Base-by-base conservation (phyloP, 2,329 filamentous ascomycete genomes). In the Fusarium zealandicum region DNA sequence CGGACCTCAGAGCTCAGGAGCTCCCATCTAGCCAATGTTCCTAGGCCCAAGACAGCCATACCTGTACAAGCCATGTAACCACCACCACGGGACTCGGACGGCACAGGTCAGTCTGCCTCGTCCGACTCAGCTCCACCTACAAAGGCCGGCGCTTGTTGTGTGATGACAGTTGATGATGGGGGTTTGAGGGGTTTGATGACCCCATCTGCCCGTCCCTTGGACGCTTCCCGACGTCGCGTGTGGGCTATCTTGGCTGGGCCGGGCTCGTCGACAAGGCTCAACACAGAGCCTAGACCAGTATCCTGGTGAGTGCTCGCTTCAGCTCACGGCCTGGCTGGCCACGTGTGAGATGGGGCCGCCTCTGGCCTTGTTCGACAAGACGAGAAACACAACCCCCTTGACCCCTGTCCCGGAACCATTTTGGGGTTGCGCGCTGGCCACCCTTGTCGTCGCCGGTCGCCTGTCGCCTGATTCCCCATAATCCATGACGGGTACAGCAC, bases 341-440 rank as follows among this genome's bases (percentile, higher is more conserved):
- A 67, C 64, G 64, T 67, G 64, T 67, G 53, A 53, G 36, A 67
- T 60, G 62, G 64, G 56, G 59, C 64, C 61, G 48, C 45, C 54
- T 58, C 49, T 64, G 62, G 54, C 45, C 59, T 52, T 64, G 53
- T 49, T 61, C 44, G 61, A 54, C 57, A 49, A 61, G 47, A 57
- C 56, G 54, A 65, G 62, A 65, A 57, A 62, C 54, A 49, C 33
- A 38, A 45, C 48, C 51, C 59, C 64, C 51, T 46, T 55, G 41
- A 53, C 39, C 54, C 54, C 54, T 28, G 17, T 37, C 45, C 33
- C 47, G 55, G 38, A 51, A 57, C 62, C 44, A 56, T 54, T 59
- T 56, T 47, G 14, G 50, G 46, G 31, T 38, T 44, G 30, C 46
- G 51, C 38, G 49, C 43, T 54, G 59, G 37, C 51, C 61, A 64